A percentile compares a stretch with the other conserved stretches of the same genome.
These are phyloP conservation scores for Neurospora tetrasperma DNA, from an alignment of 495 filamentous ascomycete genomes.

Conservation along the genomic window DNA sequence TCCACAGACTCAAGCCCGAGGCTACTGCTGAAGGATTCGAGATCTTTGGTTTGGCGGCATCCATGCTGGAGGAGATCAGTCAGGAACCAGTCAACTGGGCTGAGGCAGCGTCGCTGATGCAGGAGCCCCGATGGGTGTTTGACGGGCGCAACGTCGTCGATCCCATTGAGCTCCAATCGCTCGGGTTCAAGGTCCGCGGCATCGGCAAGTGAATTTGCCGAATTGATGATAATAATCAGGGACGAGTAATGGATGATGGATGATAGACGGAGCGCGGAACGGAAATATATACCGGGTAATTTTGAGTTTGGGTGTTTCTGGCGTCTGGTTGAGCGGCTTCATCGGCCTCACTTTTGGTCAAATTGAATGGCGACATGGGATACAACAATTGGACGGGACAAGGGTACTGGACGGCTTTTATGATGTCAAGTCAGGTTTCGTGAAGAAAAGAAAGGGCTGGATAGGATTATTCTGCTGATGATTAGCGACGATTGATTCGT, in stretches of 20 bases:
- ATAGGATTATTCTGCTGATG: not conserved
- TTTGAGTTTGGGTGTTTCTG: not conserved
- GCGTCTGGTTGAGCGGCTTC: not conserved
- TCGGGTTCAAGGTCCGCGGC: conserved; percentile 19
- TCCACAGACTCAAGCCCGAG: conserved; percentile 13
- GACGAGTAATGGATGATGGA: not conserved
- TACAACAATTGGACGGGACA: not conserved
- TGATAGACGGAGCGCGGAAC: not conserved
- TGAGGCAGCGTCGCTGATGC: conserved; percentile 44
- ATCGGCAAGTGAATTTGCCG: conserved; percentile 15
- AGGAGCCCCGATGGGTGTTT: conserved; percentile 59
- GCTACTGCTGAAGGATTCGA: conserved; percentile 27
- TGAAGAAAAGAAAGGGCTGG: not conserved
- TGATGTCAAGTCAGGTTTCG: not conserved
- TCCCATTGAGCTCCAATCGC: conserved; percentile 13
- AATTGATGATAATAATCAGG: not conserved
- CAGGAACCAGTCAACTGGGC: conserved; percentile 42
- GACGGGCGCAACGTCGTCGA: conserved; percentile 46
- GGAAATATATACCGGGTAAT: not conserved
- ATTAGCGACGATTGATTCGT: not conserved
- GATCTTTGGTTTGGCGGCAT: conserved; percentile 43
- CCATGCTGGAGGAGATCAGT: conserved; percentile 41
- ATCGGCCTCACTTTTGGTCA: not conserved
- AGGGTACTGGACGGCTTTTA: not conserved
- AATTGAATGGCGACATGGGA: not conserved